phyloP scores from a whole-genome alignment of 2,329 filamentous ascomycete genomes.

The Trichoderma sp. region DNA sequence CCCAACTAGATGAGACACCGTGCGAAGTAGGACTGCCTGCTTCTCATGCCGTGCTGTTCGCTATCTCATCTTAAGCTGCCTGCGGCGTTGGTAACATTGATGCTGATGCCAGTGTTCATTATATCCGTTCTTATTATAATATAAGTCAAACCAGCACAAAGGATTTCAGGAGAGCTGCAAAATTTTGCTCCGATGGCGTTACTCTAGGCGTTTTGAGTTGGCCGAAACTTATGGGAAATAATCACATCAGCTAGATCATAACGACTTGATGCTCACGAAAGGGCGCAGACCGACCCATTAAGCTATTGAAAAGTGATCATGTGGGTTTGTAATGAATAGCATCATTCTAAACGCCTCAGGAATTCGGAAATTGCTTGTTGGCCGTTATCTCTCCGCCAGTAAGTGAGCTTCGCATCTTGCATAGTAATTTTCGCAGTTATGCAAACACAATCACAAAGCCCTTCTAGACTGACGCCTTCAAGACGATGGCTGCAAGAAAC shows the following conservation, averaged over 20 bases:
- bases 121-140: background rate
- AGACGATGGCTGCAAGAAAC: background rate
- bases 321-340: background rate
- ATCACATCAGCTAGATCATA: background rate
- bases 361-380: background rate
- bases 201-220: background rate
- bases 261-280: background rate
- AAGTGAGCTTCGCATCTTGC: background rate
- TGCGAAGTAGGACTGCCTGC: background rate
- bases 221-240: background rate
- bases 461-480: background rate
- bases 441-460: background rate
- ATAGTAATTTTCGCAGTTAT: background rate
- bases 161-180: background rate
- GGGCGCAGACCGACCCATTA: background rate
- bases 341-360: background rate
- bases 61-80: background rate
- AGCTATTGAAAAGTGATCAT: background rate
- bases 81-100: background rate
- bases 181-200: background rate
- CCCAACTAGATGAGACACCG: background rate
- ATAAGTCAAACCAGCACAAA: background rate
- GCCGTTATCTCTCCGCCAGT: background rate
- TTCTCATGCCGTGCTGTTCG: background rate
- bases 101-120: background rate